Percentiles rank a stretch among this genome's conserved stretches.
phyloP scores from a whole-genome alignment of 2,329 filamentous ascomycete species.

The Aureobasidium sp. region DNA sequence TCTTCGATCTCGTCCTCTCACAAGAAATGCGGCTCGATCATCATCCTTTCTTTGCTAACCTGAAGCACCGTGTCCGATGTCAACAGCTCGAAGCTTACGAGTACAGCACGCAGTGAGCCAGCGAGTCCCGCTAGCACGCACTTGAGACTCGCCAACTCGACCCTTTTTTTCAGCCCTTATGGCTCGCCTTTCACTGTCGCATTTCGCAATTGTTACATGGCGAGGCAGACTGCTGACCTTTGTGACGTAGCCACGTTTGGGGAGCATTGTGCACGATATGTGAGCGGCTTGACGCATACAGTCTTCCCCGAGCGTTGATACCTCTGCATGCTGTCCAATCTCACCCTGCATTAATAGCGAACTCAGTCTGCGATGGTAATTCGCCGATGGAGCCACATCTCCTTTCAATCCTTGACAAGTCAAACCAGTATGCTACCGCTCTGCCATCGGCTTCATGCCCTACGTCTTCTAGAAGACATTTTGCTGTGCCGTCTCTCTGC shows the following conservation, averaged over 20 bases:
- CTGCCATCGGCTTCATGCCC: background rate
- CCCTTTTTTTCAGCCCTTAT: background rate
- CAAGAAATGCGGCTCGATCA: slow-evolving; percentile 2
- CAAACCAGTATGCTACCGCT: background rate
- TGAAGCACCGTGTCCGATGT: background rate
- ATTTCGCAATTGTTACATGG: background rate
- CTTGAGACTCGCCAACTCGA: background rate
- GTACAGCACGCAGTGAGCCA: background rate
- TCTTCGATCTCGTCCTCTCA: slow-evolving; percentile 4
- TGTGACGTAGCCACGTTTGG: background rate
- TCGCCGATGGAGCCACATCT: slow-evolving; percentile 4
- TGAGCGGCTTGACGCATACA: background rate
- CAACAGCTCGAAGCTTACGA: slow-evolving; percentile 6
- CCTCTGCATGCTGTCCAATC: background rate
- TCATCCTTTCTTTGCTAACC: background rate
- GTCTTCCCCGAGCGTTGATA: background rate
- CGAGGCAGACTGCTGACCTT: background rate
- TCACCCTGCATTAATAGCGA: slow-evolving; percentile 2
- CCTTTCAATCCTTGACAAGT: background rate
- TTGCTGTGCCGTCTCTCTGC: background rate
- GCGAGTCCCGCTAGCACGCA: background rate
- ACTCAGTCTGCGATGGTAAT: background rate
- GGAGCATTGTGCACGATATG: background rate
- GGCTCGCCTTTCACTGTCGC: background rate
- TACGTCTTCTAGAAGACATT: background rate